Evolutionary conservation across 495 filamentous ascomycete species (phyloP).

Genomic region (Chaetomium cochliodes): DNA sequence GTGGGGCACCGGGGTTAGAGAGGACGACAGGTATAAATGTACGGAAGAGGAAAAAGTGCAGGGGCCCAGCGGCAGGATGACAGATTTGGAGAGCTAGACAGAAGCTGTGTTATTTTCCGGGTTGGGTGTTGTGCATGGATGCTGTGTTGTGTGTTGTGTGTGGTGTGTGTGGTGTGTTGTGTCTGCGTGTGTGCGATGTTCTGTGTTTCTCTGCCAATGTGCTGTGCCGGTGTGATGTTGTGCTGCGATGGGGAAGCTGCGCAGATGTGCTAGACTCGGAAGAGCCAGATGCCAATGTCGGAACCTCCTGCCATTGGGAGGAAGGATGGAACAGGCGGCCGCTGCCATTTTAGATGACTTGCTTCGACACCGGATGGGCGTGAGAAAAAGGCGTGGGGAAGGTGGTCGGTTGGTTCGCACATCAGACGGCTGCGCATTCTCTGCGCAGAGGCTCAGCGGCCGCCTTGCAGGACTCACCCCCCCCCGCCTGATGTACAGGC

Average conservation of each 20-base stretch:
- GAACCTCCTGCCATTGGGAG: not conserved
- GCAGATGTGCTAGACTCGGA: not conserved
- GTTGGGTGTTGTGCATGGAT: too few relatives aligned
- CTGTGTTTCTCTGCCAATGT: too few relatives aligned
- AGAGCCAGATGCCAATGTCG: not conserved
- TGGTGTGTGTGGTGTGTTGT: too few relatives aligned
- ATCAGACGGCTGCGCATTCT: constrained; percentile 16
- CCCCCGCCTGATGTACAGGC: constrained; percentile 9
- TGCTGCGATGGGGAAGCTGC: too few relatives aligned
- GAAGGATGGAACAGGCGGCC: constrained; percentile 6
- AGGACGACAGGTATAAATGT: not conserved
- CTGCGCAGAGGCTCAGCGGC: constrained; percentile 22
- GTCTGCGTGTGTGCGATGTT: too few relatives aligned
- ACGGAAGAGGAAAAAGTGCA: not conserved
- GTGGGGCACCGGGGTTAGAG: not conserved
- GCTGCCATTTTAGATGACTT: constrained; percentile 12
- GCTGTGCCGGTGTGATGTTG: too few relatives aligned
- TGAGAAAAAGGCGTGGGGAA: too few relatives aligned
- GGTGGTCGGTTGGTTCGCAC: constrained; percentile 2
- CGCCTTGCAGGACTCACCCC: constrained; percentile 9
- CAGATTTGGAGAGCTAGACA: not conserved
- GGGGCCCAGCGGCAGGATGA: not conserved
- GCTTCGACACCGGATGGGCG: not conserved
- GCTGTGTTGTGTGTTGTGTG: too few relatives aligned
- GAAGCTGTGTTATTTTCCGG: not conserved